phyloP scores from a whole-genome alignment of 306 rosid genomes.

The Oemleria cerasiformis region DNA sequence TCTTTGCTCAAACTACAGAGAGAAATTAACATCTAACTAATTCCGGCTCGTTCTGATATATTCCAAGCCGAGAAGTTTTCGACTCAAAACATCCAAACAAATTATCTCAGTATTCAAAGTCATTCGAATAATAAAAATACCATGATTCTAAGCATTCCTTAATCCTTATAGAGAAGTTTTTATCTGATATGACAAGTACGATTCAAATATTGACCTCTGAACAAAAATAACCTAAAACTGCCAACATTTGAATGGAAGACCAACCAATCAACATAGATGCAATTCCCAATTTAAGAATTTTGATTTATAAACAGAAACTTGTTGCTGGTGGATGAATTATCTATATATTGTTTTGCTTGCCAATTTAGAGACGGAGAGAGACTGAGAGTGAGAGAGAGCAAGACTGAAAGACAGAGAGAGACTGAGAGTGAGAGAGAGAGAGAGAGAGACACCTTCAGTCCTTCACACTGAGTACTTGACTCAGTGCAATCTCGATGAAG shows the following conservation, averaged over 20 bases:
- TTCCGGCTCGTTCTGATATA: not conserved
- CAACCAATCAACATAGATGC: not conserved
- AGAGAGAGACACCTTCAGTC: too few species aligned
- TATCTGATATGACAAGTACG: not conserved
- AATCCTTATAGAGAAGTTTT: not conserved
- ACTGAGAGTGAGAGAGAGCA: too few species aligned
- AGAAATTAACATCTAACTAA: not conserved
- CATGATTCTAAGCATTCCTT: not conserved
- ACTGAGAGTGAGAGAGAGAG: too few species aligned
- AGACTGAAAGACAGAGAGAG: too few species aligned
- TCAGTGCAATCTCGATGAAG: too few species aligned
- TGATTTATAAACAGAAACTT: not conserved
- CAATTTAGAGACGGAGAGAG: too few species aligned
- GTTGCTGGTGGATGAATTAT: too few species aligned
- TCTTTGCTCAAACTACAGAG: not conserved
- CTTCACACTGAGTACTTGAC: too few species aligned
- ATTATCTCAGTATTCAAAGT: not conserved
- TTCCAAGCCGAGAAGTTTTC: not conserved
- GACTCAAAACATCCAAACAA: not conserved
- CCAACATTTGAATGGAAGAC: not conserved
- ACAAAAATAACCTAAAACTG: not conserved
- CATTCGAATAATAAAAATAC: not conserved
- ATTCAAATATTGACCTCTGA: not conserved
- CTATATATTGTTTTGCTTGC: too few species aligned
- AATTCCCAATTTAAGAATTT: not conserved